Evolutionary conservation across 495 filamentous ascomycete species (phyloP).

Genomic region (Penicillium antarcticum): DNA sequence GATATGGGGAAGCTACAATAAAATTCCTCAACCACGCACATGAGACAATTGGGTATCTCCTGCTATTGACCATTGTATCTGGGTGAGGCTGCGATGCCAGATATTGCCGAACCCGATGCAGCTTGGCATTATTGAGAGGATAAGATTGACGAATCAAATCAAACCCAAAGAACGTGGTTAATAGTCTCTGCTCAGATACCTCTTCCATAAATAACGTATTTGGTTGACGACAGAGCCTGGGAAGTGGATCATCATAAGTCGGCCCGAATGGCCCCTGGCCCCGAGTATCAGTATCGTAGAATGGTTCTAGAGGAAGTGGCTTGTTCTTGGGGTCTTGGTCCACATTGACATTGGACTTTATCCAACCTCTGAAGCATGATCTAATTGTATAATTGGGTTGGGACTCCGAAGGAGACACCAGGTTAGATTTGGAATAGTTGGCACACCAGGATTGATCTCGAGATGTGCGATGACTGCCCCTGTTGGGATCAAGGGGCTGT

Average conservation of each 20-base stretch:
- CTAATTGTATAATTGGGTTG: neutral
- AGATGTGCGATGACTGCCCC: neutral
- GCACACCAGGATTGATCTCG: neutral
- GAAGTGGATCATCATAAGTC: neutral
- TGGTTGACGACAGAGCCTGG: neutral
- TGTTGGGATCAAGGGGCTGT: neutral
- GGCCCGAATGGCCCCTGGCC: neutral
- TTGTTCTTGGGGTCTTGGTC: neutral
- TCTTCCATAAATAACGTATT: neutral
- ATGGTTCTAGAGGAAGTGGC: neutral
- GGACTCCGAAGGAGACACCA: neutral
- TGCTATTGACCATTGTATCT: neutral
- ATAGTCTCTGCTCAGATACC: neutral
- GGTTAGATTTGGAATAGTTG: neutral
- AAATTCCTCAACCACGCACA: neutral
- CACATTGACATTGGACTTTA: too few species aligned
- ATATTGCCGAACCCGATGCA: neutral
- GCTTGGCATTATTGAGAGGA: neutral
- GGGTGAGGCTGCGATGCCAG: neutral
- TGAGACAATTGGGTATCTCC: neutral
- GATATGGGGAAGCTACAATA: neutral
- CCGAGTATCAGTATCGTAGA: neutral
- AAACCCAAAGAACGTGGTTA: neutral
- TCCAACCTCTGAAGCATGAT: too few species aligned
- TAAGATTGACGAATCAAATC: neutral